Evolutionary conservation across 192 early-diverging fungal genomes (phyloP), one percentile per base, ranked within the genome.

Genomic region (Chytriomyces sp.): DNA sequence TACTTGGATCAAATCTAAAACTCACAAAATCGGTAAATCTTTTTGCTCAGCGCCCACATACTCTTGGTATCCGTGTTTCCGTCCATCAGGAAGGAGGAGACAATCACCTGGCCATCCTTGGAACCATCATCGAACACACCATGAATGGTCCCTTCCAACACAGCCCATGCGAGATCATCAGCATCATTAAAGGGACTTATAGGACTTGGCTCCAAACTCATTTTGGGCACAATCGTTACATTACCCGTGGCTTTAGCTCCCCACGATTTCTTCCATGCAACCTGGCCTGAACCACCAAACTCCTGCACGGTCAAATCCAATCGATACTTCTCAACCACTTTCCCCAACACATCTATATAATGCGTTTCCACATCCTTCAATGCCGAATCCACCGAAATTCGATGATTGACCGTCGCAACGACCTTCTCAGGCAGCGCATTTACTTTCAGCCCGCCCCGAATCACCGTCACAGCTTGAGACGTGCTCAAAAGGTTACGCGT

Each of bases 361-460:
- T 68, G 73, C 26, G 22, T 28, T 39, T 68, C 44, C 14, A 72
- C 37, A 22, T 25, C 30, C 5, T 31, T 25, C 25, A 57, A n/a
- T 1, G 41, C 36, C 5, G 7, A 34, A 38, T 79, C 70, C 22
- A 63, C 30, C 5, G 64, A 55, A 39, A 82, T 71, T 40, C 80
- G 70, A 59, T 82, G 71, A 77, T 82, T 82, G 64, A 79, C 72
- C 2, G 39, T 30, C 19, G 68, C 68, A 10, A 39, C 31, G 6
- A 62, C 53, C 14, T 52, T 37, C 57, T 78, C 77, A 2, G 80
- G 80, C 25, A 82, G 80, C 4, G 77, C 80, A 44, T 82, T 82
- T 14, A 78, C 76, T 73, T 84, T 84, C 39, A 79, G 75, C 19
- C 82, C 82, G 5, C 82, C 82, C 12, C 59, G 34, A 32, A 84